A percentile compares a stretch with the other conserved stretches of the same genome.
These are phyloP conservation scores for Chalciporus sp. DNA, from an alignment of 1,284 basidiomycete species.

Conservation along the genomic window DNA sequence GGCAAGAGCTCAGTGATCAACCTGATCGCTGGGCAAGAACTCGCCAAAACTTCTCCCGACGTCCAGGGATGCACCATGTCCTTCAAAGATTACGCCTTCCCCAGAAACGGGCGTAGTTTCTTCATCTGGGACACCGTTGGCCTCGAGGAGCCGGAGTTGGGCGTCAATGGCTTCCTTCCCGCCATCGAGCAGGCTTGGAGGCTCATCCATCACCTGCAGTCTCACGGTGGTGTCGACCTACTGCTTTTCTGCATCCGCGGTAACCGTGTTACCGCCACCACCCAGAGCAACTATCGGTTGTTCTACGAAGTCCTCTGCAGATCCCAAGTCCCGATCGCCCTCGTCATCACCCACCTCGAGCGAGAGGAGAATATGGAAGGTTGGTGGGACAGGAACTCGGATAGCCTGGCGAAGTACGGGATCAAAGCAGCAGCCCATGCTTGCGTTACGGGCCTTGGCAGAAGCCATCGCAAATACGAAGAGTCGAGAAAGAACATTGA, in stretches of 20 bases:
- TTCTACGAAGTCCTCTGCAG: slow-evolving; percentile 40
- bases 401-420: slow-evolving; percentile 24
- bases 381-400: slow-evolving; percentile 35
- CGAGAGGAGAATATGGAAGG: slow-evolving; percentile 33
- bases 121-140: slow-evolving; percentile 44
- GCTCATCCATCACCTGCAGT: slow-evolving; percentile 35
- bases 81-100: slow-evolving; percentile 27
- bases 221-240: slow-evolving; percentile 37
- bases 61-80: slow-evolving; percentile 33
- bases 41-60: slow-evolving; percentile 30
- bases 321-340: slow-evolving; percentile 37
- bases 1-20: slow-evolving; percentile 39
- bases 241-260: slow-evolving; percentile 43
- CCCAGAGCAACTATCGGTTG: slow-evolving; percentile 40
- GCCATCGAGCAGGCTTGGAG: slow-evolving; percentile 39
- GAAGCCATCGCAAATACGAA: slow-evolving; percentile 27
- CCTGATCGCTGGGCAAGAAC: slow-evolving; percentile 28
- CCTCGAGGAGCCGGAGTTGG: slow-evolving; percentile 37
- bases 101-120: slow-evolving; percentile 11
- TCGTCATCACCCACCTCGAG: slow-evolving; percentile 43
- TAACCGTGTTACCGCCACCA: slow-evolving; percentile 34
- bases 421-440: slow-evolving; percentile 30
- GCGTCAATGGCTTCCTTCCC: slow-evolving; percentile 26
- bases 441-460: slow-evolving; percentile 35
- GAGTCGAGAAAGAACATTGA: slow-evolving; percentile 26